Evolutionary conservation across 116 monocot species (phyloP), one percentile per base, ranked within the genome.

Genomic region (Zostera marina): DNA sequence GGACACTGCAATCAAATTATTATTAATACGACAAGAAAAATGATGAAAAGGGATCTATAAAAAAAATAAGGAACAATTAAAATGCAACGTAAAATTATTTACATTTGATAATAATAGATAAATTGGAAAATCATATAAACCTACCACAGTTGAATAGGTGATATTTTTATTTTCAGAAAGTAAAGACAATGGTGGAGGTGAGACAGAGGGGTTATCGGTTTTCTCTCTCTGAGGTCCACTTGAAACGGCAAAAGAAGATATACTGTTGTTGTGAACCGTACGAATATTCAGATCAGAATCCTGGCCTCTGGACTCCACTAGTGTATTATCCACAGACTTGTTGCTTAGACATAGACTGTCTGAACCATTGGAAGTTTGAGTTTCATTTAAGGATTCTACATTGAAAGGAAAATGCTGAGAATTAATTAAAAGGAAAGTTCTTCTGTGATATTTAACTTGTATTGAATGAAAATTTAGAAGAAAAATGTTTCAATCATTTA

Each of bases 71-170:
- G 40, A 43, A 22, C 43, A 41, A 59, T 11, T 8, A 17, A 59
- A 22, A 44, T 22, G 17, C 0, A 59, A 59, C 2, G n/a, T n/a
- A 32, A 32, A 32, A 32, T 32, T 32, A 32, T 32, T 32, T 32
- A 3, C 32, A 32, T 3, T 3, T 32, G 5, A 32, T 32, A 32
- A 32, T 32, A 32, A 22, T 44, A 41, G 43, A 10, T 8, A 7
- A 59, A 11, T 21, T 22, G 17, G 0, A 59, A 59, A 11, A 6
- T 55, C 14, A 14, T 32, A 44, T 22, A 20, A 43, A 42, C 59
- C 42, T 79, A 98, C 98, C 74, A 66, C 46, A 58, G 98, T 78
- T 53, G 98, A 86, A 78, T 90, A 98, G 42, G 57, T 22, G 42
- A 54, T 22, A 64, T 60, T 83, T 72, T 78, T 88, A 51, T 79